Conservation (phyloP, 1,284 basidiomycete genomes). For the Cystobasidium sp. region DNA sequence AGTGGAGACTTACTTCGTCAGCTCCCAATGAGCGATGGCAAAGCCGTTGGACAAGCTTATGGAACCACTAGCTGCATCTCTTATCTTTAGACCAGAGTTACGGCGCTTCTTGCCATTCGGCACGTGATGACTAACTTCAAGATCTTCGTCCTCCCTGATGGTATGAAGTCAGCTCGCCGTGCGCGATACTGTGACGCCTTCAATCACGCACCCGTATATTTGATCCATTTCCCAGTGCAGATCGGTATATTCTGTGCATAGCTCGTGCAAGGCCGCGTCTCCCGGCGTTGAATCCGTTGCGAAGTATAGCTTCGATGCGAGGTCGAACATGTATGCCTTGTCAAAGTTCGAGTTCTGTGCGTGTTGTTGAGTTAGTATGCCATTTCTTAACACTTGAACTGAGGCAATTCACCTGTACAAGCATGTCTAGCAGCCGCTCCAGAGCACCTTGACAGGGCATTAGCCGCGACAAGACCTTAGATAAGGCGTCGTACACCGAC, state of each 20-base stretch:
- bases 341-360: constrained; percentile 81
- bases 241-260: constrained; percentile 88
- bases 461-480: constrained; percentile 72
- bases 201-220: constrained; percentile 69
- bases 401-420: constrained; percentile 68
- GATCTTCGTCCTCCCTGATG: constrained; percentile 11
- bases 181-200: background rate
- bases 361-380: background rate
- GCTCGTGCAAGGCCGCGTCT: constrained; percentile 81
- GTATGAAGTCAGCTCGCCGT: background rate
- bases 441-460: constrained; percentile 67
- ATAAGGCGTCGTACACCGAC: constrained; percentile 84
- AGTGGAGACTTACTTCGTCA: constrained; percentile 49
- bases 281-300: constrained; percentile 92
- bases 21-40: constrained; percentile 44
- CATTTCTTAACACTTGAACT: background rate
- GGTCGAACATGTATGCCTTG: constrained; percentile 92
- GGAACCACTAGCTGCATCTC: constrained; percentile 21
- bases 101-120: constrained; percentile 19
- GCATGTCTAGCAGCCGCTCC: constrained; percentile 78
- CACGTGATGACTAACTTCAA: background rate
- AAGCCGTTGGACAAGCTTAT: constrained; percentile 36
- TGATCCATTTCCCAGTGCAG: constrained; percentile 84
- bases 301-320: constrained; percentile 80
- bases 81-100: background rate